Conservation (phyloP, 106 monocot genomes). For the Iris macrosiphon region DNA sequence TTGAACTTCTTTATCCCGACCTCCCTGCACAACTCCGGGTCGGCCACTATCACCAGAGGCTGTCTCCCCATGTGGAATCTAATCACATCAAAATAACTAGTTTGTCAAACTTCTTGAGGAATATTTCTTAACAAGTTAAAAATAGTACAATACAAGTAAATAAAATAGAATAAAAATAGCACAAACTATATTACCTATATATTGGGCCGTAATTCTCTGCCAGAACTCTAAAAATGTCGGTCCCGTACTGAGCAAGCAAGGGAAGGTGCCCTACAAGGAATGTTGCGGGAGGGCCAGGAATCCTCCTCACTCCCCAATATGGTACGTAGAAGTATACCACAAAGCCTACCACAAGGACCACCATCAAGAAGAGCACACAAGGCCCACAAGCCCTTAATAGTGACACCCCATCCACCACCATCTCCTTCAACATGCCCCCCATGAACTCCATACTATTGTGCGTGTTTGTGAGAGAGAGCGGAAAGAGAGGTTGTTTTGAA, state of each 20-base stretch:
- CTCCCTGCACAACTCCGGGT: conserved; percentile 69
- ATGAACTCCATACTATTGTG: neutral
- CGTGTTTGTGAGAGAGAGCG: neutral
- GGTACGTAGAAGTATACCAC: conserved; percentile 39
- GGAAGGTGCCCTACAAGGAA: conserved; percentile 54
- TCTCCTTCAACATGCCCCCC: neutral
- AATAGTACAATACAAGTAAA: neutral
- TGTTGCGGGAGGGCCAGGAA: conserved; percentile 49
- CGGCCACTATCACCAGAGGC: conserved; percentile 61
- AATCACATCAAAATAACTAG: neutral
- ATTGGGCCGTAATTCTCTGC: conserved; percentile 53
- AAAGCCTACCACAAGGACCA: conserved; percentile 7
- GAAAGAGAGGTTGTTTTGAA: neutral
- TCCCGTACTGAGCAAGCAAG: conserved; percentile 49
- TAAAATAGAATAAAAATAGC: neutral
- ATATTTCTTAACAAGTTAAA: neutral
- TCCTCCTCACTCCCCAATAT: conserved; percentile 42
- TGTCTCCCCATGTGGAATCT: conserved; percentile 88
- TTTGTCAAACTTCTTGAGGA: neutral
- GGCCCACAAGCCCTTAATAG: neutral
- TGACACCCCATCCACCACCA: neutral
- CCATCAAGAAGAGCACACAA: conserved; percentile 30
- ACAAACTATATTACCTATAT: conserved; percentile 20
- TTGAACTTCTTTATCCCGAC: conserved; percentile 84
- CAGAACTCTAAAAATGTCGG: conserved; percentile 31